Evolutionary conservation across 257 asterid genomes (phyloP).

Genomic region (Nicotiana tomentosiformis): DNA sequence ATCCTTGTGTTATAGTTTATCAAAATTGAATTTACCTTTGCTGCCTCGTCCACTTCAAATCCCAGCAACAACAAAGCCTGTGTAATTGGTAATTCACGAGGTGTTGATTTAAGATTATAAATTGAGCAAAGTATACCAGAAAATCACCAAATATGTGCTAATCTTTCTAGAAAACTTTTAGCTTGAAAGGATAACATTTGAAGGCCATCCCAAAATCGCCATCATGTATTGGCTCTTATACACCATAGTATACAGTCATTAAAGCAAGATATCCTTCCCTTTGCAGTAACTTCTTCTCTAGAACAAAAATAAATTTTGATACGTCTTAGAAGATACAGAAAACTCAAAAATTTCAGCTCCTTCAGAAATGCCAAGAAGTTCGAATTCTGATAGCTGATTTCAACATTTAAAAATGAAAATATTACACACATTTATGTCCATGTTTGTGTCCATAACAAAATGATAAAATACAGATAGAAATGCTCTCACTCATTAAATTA

Average conservation of each 20-base stretch:
- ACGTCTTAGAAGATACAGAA: not conserved
- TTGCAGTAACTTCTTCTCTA: not conserved
- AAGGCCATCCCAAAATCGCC: not conserved
- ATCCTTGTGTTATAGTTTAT: not conserved
- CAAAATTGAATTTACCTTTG: constrained; percentile 35
- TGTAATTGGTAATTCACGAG: constrained; percentile 4
- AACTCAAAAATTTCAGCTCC: not conserved
- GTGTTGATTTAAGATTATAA: not conserved
- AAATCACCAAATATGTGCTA: not conserved
- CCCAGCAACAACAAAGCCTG: constrained; percentile 88
- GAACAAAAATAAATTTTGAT: not conserved
- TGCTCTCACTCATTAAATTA: not conserved
- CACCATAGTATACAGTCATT: not conserved
- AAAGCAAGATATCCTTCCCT: not conserved
- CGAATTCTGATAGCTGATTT: not conserved
- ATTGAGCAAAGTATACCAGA: not conserved
- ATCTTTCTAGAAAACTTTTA: not conserved
- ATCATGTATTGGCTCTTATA: not conserved
- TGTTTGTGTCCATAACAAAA: not conserved
- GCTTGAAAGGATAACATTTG: not conserved
- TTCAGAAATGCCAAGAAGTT: not conserved
- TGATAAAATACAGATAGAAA: not conserved
- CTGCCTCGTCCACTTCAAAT: constrained; percentile 66
- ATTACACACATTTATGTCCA: not conserved
- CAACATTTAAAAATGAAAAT: not conserved